A percentile compares a stretch with the other conserved stretches of the same genome.
Evolutionary conservation across 805 yeast species (phyloP).

Genomic region (Sugiyamaella americana): DNA sequence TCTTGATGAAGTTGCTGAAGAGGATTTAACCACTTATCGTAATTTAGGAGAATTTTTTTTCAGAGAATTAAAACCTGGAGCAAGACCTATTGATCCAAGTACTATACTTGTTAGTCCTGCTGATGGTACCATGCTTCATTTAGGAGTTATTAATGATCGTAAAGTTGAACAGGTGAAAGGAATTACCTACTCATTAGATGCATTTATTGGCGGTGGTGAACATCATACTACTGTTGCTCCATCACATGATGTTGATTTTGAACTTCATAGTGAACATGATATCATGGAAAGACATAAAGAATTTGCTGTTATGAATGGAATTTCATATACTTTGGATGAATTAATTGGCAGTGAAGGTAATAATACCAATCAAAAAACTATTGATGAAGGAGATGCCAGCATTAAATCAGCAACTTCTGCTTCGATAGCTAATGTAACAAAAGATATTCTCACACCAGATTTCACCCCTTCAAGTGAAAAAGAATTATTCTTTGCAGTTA

Average conservation of each 20-base stretch:
- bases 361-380: slow-evolving; percentile 30
- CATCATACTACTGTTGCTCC: slow-evolving; percentile 16
- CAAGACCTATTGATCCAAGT: slow-evolving; percentile 64
- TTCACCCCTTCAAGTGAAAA: slow-evolving; percentile 38
- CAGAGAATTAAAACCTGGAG: slow-evolving; percentile 69
- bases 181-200: slow-evolving; percentile 83
- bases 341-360: slow-evolving; percentile 43
- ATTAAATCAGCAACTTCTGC: slow-evolving; percentile 28
- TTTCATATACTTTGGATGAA: slow-evolving; percentile 63
- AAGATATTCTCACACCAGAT: slow-evolving; percentile 23
- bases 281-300: slow-evolving; percentile 54
- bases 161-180: slow-evolving; percentile 94
- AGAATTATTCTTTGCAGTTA: slow-evolving; percentile 77
- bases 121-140: slow-evolving; percentile 83
- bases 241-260: slow-evolving; percentile 34
- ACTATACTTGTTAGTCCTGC: slow-evolving; percentile 79
- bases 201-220: slow-evolving; percentile 58
- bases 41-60: slow-evolving; percentile 91
- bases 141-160: slow-evolving; percentile 61
- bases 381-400: slow-evolving; percentile 20
- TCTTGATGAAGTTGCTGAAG: slow-evolving; percentile 80
- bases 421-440: slow-evolving; percentile 30
- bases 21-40: slow-evolving; percentile 63
- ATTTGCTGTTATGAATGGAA: slow-evolving; percentile 73
- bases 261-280: slow-evolving; percentile 24